Percentiles rank a stretch among this genome's conserved stretches.
These are phyloP conservation scores for Colletotrichum sp. DNA, from an alignment of 2,329 filamentous ascomycete genomes.

Conservation along the genomic window DNA sequence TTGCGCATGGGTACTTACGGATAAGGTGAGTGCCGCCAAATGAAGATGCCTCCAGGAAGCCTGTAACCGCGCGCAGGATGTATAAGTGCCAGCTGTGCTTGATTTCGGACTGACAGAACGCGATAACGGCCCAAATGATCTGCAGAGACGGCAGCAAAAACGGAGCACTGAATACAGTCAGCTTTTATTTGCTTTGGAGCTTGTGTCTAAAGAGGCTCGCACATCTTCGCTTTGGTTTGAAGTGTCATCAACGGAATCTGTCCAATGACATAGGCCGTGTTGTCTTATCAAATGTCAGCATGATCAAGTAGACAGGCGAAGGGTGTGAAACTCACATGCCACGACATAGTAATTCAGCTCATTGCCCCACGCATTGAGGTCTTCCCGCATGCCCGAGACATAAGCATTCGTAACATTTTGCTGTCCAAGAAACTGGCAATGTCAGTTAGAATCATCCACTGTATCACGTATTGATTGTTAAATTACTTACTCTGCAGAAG, in stretches of 20 bases:
- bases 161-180: constrained; percentile 21
- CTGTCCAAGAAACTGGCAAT: constrained; percentile 30
- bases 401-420: constrained; percentile 29
- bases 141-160: constrained; percentile 27
- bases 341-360: constrained; percentile 28
- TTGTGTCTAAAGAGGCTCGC: neutral
- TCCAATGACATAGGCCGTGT: constrained; percentile 26
- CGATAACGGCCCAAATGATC: constrained; percentile 29
- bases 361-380: constrained; percentile 29
- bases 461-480: neutral
- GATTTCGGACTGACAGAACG: constrained; percentile 29
- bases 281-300: constrained; percentile 25
- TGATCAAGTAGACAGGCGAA: accelerated
- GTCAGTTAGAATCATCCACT: no score
- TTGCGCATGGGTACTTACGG: constrained; percentile 18
- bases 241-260: constrained; percentile 36
- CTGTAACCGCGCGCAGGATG: constrained; percentile 24
- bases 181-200: neutral
- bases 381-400: constrained; percentile 31
- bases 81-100: constrained; percentile 28
- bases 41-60: constrained; percentile 28
- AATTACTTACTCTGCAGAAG: constrained; percentile 16
- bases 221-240: constrained; percentile 31
- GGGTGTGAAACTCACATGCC: neutral
- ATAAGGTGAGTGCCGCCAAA: constrained; percentile 33